Evolutionary conservation across 2,329 filamentous ascomycete species (phyloP).

Genomic region (Acrocalymma vagum): DNA sequence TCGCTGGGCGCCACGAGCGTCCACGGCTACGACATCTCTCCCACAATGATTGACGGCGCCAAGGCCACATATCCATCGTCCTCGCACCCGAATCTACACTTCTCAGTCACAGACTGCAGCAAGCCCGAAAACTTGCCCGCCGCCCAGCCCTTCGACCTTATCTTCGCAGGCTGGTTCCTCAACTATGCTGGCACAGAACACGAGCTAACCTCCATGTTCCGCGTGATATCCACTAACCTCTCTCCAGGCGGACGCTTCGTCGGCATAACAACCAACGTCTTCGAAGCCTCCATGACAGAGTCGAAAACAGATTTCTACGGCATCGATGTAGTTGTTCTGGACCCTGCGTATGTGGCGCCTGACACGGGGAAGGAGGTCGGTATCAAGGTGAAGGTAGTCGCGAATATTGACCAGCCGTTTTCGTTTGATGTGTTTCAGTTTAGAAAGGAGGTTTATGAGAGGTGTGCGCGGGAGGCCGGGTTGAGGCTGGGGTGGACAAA

Average conservation of each 20-base stretch:
- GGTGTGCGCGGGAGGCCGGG: slow-evolving; percentile 29
- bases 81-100: slow-evolving; percentile 22
- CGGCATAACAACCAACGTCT: slow-evolving; percentile 33
- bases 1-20: slow-evolving; percentile 29
- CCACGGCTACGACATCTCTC: slow-evolving; percentile 37
- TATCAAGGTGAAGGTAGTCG: slow-evolving; percentile 28
- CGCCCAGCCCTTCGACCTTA: slow-evolving; percentile 24
- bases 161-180: slow-evolving; percentile 42
- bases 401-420: slow-evolving; percentile 22
- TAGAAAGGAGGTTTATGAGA: slow-evolving; percentile 32
- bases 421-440: slow-evolving; percentile 39
- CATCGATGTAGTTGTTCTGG: slow-evolving; percentile 28
- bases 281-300: slow-evolving; percentile 21
- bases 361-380: slow-evolving; percentile 23
- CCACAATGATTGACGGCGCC: slow-evolving; percentile 32
- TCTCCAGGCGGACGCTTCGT: slow-evolving; percentile 23
- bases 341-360: slow-evolving; percentile 25
- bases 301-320: slow-evolving; percentile 34
- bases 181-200: slow-evolving; percentile 36
- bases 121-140: slow-evolving; percentile 11
- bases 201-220: slow-evolving; percentile 33
- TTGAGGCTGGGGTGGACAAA: slow-evolving; percentile 30
- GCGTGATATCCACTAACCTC: slow-evolving; percentile 28
- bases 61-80: slow-evolving; percentile 21
- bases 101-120: slow-evolving; percentile 34